Conservation (phyloP, 495 filamentous ascomycete genomes). For the Pseudotulostoma volvatum region DNA sequence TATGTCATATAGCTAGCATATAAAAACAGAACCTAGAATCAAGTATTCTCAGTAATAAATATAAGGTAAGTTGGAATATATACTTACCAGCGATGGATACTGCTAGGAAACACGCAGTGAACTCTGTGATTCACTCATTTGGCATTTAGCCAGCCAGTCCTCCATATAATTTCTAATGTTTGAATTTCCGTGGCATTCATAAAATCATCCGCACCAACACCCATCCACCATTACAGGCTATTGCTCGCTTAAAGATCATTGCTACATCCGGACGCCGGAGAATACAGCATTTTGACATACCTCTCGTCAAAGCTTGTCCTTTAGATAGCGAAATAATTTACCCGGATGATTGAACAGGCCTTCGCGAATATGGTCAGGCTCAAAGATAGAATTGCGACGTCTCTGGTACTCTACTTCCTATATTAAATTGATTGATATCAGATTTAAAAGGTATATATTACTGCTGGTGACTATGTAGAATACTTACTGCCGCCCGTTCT, state of each 20-base stretch:
- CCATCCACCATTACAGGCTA: background rate
- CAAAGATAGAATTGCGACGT: background rate
- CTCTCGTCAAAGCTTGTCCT: too few relatives aligned
- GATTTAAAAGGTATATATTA: background rate
- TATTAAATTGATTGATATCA: background rate
- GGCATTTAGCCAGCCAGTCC: constrained; percentile 1
- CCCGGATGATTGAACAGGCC: too few relatives aligned
- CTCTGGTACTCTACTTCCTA: background rate
- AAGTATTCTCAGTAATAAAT: too few relatives aligned
- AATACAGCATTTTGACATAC: background rate
- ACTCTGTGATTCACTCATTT: background rate
- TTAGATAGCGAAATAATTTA: too few relatives aligned
- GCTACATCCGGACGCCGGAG: background rate
- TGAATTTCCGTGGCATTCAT: background rate
- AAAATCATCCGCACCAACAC: background rate
- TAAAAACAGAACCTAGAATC: too few relatives aligned
- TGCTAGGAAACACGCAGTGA: background rate
- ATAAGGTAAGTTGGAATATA: background rate
- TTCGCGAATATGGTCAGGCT: too few relatives aligned
- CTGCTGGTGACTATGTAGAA: too few relatives aligned
- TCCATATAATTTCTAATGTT: background rate
- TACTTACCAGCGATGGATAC: constrained; percentile 1
- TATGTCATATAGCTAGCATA: too few relatives aligned
- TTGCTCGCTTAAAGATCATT: background rate
- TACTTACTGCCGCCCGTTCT: background rate